Evolutionary conservation across 192 early-diverging fungal genomes (phyloP).

Genomic region (Backusella mclennaniae): DNA sequence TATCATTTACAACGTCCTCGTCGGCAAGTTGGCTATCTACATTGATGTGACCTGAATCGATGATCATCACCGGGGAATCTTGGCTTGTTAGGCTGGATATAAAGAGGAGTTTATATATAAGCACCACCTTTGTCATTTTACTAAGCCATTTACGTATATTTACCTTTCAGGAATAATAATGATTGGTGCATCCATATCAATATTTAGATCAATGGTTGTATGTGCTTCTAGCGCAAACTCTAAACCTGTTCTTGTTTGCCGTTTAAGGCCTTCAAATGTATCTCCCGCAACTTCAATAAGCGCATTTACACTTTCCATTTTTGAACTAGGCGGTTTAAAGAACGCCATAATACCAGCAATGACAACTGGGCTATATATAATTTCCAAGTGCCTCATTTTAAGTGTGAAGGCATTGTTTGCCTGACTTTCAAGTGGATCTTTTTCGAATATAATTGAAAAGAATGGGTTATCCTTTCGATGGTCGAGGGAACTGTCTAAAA

Average conservation of each 20-base stretch:
- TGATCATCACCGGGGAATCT: constrained; percentile 58
- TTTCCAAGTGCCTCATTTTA: constrained; percentile 72
- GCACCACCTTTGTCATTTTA: not conserved
- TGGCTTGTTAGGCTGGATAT: constrained; percentile 38
- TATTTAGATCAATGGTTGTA: constrained; percentile 71
- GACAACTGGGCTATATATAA: constrained; percentile 71
- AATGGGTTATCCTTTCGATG: constrained; percentile 36
- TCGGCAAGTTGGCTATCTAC: constrained; percentile 73
- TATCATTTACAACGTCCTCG: constrained; percentile 51
- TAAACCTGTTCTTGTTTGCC: constrained; percentile 76
- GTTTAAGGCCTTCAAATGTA: constrained; percentile 67
- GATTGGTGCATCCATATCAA: constrained; percentile 85
- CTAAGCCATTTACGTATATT: not conserved
- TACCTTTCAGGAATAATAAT: constrained; percentile 69
- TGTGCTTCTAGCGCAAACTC: constrained; percentile 76
- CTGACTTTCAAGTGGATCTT: constrained; percentile 68
- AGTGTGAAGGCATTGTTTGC: constrained; percentile 73
- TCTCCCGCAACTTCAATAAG: constrained; percentile 65
- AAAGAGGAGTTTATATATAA: not conserved
- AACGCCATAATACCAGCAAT: constrained; percentile 67
- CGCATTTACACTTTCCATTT: constrained; percentile 59
- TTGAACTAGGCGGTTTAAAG: constrained; percentile 64
- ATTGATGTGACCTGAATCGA: constrained; percentile 81
- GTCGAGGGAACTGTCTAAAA: not conserved
- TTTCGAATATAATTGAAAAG: constrained; percentile 62